These are phyloP conservation scores for Cyclospora cayetanensis DNA, from an alignment of 169 alveolate genomes.

Conservation along the genomic window DNA sequence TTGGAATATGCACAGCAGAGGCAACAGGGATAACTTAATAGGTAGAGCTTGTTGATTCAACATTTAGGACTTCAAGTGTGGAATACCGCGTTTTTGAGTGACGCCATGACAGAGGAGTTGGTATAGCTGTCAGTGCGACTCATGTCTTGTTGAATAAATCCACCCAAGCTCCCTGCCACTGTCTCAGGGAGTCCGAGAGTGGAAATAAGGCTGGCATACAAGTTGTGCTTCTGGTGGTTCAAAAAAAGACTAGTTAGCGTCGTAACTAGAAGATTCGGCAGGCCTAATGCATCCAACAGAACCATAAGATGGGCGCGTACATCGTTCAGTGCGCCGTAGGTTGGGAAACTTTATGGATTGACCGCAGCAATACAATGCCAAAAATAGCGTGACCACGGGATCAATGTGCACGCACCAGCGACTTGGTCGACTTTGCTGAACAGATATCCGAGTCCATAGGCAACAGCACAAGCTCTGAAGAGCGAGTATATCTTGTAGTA, in stretches of 20 bases:
- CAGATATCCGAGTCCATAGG: conserved; percentile 57
- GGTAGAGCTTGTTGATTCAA: no score
- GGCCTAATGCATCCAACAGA: no score
- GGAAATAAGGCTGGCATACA: conserved; percentile 44
- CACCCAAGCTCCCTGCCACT: conserved; percentile 9
- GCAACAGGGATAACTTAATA: no score
- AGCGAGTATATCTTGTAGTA: conserved; percentile 16
- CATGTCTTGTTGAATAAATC: neutral
- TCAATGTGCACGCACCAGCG: conserved; percentile 33
- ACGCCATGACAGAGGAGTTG: conserved; percentile 13
- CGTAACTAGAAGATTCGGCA: conserved; percentile 31
- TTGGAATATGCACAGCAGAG: no score
- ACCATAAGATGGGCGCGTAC: no score
- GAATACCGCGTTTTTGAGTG: conserved; percentile 21
- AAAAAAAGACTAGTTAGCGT: conserved; percentile 40
- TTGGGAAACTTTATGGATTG: no score
- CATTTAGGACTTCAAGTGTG: no score
- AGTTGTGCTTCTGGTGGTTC: conserved; percentile 32
- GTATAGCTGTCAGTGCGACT: neutral
- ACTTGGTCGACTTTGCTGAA: conserved; percentile 56
- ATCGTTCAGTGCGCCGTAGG: no score
- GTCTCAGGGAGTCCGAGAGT: conserved; percentile 6
- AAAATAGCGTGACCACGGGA: no score
- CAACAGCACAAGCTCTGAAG: conserved; percentile 54
- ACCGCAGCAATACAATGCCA: no score